These are phyloP conservation scores for Metschnikowia bowlesiae DNA, from an alignment of 805 yeast species.

Conservation along the genomic window DNA sequence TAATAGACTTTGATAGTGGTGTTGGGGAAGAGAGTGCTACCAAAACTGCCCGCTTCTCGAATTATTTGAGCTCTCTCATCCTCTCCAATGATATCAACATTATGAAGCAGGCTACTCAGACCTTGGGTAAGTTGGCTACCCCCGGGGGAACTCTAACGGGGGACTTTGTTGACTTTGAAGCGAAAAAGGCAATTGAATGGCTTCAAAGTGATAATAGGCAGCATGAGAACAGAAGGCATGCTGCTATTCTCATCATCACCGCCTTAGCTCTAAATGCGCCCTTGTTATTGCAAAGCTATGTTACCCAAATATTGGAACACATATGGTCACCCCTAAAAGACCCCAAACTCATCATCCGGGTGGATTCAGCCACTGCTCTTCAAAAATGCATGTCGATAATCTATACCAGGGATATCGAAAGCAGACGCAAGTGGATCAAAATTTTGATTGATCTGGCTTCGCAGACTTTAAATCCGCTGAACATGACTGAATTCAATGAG, in stretches of 20 bases:
- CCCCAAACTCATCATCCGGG: conserved; percentile 64
- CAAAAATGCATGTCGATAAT: conserved; percentile 75
- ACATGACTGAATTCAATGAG: conserved; percentile 10
- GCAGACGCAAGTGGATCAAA: conserved; percentile 72
- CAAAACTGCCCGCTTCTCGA: conserved; percentile 87
- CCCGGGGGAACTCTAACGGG: conserved; percentile 89
- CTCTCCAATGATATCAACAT: conserved; percentile 80
- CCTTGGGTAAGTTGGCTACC: conserved; percentile 82
- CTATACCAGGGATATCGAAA: conserved; percentile 67
- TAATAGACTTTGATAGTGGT: conserved; percentile 80
- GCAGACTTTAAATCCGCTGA: conserved; percentile 41
- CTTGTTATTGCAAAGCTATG: conserved; percentile 71
- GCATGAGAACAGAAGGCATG: conserved; percentile 77
- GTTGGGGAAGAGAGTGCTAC: conserved; percentile 74
- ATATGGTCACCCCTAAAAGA: conserved; percentile 89
- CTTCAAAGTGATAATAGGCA: conserved; percentile 75
- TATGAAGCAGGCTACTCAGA: conserved; percentile 80
- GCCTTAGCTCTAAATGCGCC: conserved; percentile 88
- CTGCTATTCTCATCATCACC: conserved; percentile 77
- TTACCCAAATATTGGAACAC: conserved; percentile 71
- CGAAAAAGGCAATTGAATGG: conserved; percentile 87
- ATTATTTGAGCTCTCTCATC: conserved; percentile 73
- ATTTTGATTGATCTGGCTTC: conserved; percentile 66
- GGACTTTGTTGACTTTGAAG: conserved; percentile 90
- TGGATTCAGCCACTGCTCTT: conserved; percentile 79